Evolutionary conservation across 2,329 filamentous ascomycete genomes (phyloP), one percentile per base, ranked within the genome.

Genomic region (Aspergillaceae sp.): DNA sequence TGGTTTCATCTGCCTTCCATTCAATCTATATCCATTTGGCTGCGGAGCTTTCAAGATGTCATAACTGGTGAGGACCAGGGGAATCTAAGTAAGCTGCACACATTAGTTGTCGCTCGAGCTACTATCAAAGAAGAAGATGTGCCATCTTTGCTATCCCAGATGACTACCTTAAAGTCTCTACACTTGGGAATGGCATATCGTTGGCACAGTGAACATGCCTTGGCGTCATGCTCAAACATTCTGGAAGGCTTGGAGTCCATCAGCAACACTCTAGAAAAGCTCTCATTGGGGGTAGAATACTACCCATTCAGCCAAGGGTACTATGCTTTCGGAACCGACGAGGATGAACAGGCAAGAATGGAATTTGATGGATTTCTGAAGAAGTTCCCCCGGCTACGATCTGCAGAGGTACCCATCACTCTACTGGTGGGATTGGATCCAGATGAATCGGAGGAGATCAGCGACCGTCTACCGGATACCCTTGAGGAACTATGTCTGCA

Each of bases 231-330:
- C 5, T 40, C 37, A 7, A 40, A 27, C 11, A 40, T 40, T 9
- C 37, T 40, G 37, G 37, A 40, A 26, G 37, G 37, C 37, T 40
- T 46, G 19, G 34, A 42, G 11, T 30, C 34, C n/a, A 28, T 46
- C 9, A 37, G 40, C 11, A 32, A 28, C 3, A 42, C 45, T n/a
- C n/a, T 46, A 19, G 34, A 42, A 32, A 43, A 42, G 9, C 34
- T 47, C 29, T 47, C 45, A 9, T 19, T 47, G 5, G 45, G 45
- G 7, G 5, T 43, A n/a, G 45, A 47, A 27, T 47, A 43, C 19
- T 47, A 47, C 11, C 45, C 45, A 33, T 43, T 19, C 27, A 43
- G 8, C 3, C 4, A 29, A 8, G 45, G 45, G n/a, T n/a, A 43
- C 29, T 42, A 42, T 33, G n/a, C 34, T 19, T 43, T 42, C 19